Evolutionary conservation across 2,329 filamentous ascomycete species (phyloP), one percentile per base, ranked within the genome.

Genomic region (Curvularia hawaiiensis): DNA sequence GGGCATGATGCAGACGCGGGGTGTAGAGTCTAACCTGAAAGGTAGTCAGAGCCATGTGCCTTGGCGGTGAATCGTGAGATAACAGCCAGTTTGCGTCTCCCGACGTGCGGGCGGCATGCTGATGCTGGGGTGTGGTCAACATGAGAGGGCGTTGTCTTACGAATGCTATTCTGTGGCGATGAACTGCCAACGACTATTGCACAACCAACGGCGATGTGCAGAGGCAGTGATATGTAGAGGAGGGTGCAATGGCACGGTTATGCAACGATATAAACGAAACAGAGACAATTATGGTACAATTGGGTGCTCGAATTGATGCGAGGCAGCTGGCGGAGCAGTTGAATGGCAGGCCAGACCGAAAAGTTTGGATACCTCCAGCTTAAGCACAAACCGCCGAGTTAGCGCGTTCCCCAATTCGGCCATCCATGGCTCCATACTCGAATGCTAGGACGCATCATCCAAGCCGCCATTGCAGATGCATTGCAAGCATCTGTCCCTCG

Each of bases 211-310:
- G 35, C 40, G 38, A 50, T 38, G 39, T 43, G 53, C 59, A 43
- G 49, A 45, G 58, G 58, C 40, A 54, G 35, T 40, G 56, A 60
- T 35, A 59, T 53, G 40, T 16, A n/a, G 7, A 18, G 39, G 18
- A 51, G 59, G 62, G 61, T 79, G 80, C 49, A 54, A 65, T 63
- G 66, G 56, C 59, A 62, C 55, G 61, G 71, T 63, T 67, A 63
- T 69, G 64, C 67, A 68, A 67, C 60, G 61, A 65, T 68, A 60
- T 60, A 64, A 64, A 58, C 56, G 56, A 58, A 54, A 50, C 4
- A 18, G 60, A 59, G 57, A 67, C 40, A 57, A 54, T 49, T 75
- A 70, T 70, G 53, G 57, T 70, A 70, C 71, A 73, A 63, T 59
- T 52, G 62, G 60, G 40, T 52, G 50, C n/a, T 30, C 24, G 26